phyloP scores from a whole-genome alignment of 2,329 filamentous ascomycete genomes.

The Dactylellina drechsleri region DNA sequence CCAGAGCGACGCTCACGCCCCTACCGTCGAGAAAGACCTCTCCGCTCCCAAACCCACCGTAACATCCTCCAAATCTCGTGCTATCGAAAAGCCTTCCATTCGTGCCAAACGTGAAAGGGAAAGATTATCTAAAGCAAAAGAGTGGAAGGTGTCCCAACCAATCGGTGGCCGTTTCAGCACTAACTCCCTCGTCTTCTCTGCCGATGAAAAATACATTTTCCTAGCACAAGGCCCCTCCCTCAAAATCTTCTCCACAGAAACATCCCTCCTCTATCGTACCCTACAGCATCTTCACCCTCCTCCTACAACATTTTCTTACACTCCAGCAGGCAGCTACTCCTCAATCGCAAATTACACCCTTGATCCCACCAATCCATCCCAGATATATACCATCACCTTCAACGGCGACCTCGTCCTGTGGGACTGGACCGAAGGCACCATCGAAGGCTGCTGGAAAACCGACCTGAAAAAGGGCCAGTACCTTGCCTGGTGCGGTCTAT shows the following conservation, averaged over 20 bases:
- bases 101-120: slow-evolving; percentile 38
- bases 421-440: slow-evolving; percentile 68
- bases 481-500: slow-evolving; percentile 74
- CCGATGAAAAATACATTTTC: slow-evolving; percentile 72
- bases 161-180: slow-evolving; percentile 61
- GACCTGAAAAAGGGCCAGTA: slow-evolving; percentile 66
- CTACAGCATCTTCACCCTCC: slow-evolving; percentile 64
- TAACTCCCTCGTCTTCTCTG: slow-evolving; percentile 36
- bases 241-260: slow-evolving; percentile 81
- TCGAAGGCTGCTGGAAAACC: slow-evolving; percentile 51
- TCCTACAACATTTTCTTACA: slow-evolving; percentile 30
- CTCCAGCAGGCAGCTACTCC: slow-evolving; percentile 63
- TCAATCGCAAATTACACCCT: slow-evolving; percentile 66
- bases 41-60: slow-evolving; percentile 1
- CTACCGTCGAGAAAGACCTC: slow-evolving; percentile 30
- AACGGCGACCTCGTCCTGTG: slow-evolving; percentile 68
- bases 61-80: slow-evolving; percentile 6
- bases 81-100: slow-evolving; percentile 43
- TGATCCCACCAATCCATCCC: slow-evolving; percentile 66
- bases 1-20: background rate
- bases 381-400: slow-evolving; percentile 68
- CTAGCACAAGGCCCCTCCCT: slow-evolving; percentile 78
- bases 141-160: slow-evolving; percentile 72
- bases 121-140: slow-evolving; percentile 38
- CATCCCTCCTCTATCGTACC: slow-evolving; percentile 80